These are phyloP conservation scores for Torulaspora quercuum DNA, from an alignment of 805 yeast genomes.

Conservation along the genomic window DNA sequence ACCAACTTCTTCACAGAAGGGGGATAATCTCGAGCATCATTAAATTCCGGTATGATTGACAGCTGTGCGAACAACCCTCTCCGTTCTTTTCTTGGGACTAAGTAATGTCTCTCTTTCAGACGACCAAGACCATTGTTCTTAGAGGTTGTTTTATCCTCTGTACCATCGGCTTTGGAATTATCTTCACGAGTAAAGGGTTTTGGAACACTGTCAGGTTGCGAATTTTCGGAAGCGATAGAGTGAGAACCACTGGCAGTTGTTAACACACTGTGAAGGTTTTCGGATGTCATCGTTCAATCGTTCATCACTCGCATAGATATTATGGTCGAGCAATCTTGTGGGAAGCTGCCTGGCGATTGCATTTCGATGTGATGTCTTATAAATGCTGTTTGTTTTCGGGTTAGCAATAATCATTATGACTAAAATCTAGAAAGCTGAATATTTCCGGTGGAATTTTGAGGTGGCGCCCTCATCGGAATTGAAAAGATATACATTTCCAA, in stretches of 20 bases:
- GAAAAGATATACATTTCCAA: too few species aligned
- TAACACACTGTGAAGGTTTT: neutral
- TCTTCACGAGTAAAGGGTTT: constrained; percentile 1
- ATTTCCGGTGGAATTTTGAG: too few species aligned
- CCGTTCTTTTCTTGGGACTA: constrained; percentile 38
- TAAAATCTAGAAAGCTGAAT: too few species aligned
- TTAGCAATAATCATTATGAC: too few species aligned
- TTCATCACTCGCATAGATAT: too few species aligned
- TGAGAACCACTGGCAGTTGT: neutral
- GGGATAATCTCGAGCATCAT: constrained; percentile 67
- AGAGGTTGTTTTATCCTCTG: neutral
- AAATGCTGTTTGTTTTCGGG: too few species aligned
- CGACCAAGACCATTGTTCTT: constrained; percentile 1
- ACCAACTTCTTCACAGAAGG: constrained; percentile 46
- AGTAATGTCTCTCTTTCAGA: constrained; percentile 18
- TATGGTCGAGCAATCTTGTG: too few species aligned
- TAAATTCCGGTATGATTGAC: constrained; percentile 61
- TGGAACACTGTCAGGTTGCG: constrained; percentile 4
- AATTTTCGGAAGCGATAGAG: constrained; percentile 2
- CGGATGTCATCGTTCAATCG: constrained; percentile 1
- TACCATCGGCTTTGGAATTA: neutral
- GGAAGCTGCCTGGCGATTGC: too few species aligned
- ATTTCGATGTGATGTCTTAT: too few species aligned
- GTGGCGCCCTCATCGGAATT: too few species aligned
- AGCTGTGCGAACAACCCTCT: constrained; percentile 57